Evolutionary conservation across 352 stramenopile genomes (phyloP).

Genomic region (Globisporangium spiculum): DNA sequence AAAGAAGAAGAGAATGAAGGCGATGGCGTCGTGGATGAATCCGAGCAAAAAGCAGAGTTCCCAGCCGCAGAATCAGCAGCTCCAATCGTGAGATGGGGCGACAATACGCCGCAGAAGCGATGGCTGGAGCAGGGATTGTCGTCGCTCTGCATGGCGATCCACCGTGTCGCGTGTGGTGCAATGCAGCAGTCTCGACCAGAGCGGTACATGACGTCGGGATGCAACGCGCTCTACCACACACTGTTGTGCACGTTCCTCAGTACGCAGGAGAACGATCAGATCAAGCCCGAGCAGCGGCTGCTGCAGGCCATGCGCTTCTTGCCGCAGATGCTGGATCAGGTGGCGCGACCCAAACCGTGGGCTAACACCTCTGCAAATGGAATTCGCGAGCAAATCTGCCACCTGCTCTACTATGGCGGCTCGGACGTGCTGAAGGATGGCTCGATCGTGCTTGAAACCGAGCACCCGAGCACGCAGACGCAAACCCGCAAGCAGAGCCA

Average conservation of each 20-base stretch:
- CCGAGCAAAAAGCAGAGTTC: constrained; percentile 30
- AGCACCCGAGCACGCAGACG: constrained; percentile 80
- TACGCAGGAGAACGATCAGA: constrained; percentile 51
- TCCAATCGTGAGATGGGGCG: constrained; percentile 10
- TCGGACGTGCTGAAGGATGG: constrained; percentile 68
- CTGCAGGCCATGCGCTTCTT: constrained; percentile 73
- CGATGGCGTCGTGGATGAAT: constrained; percentile 4
- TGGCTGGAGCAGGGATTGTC: constrained; percentile 70
- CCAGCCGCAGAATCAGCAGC: not conserved
- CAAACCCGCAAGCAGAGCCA: constrained; percentile 86
- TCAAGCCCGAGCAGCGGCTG: constrained; percentile 60
- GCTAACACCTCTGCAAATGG: constrained; percentile 24
- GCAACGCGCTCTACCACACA: constrained; percentile 78
- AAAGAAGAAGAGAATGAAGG: not conserved
- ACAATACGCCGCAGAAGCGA: constrained; percentile 31
- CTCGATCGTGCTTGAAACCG: constrained; percentile 65
- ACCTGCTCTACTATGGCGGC: constrained; percentile 70
- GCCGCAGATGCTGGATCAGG: constrained; percentile 66
- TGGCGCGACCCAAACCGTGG: constrained; percentile 27
- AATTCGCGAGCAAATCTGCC: constrained; percentile 45
- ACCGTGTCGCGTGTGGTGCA: constrained; percentile 77
- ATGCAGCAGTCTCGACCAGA: constrained; percentile 84
- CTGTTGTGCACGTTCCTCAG: constrained; percentile 73
- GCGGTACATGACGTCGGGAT: constrained; percentile 71
- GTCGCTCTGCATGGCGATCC: constrained; percentile 82